phyloP scores from a whole-genome alignment of 169 alveolate species.

The Plasmodium gonderi region DNA sequence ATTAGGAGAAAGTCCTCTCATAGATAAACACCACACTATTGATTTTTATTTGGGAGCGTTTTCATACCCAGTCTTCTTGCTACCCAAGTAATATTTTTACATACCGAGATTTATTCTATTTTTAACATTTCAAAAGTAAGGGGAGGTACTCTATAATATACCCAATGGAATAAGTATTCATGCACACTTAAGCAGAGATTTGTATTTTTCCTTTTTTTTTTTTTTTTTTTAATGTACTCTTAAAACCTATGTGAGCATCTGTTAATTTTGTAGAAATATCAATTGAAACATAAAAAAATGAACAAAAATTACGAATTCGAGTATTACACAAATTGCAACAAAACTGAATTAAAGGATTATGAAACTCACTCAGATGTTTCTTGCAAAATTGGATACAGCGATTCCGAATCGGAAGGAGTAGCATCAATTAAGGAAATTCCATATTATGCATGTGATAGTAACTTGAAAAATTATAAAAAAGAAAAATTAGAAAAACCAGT shows the following conservation, averaged over 20 bases:
- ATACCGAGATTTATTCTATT: neutral
- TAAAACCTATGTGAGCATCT: neutral
- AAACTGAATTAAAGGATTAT: slow-evolving; percentile 36
- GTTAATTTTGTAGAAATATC: neutral
- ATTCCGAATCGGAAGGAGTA: slow-evolving; percentile 75
- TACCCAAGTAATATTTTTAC: neutral
- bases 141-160: neutral
- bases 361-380: slow-evolving; percentile 67
- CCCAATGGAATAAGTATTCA: neutral
- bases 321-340: slow-evolving; percentile 7
- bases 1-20: neutral
- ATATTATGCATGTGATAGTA: slow-evolving; percentile 30
- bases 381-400: slow-evolving; percentile 68
- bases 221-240: neutral
- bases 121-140: neutral
- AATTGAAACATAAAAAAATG: slow-evolving; percentile 7
- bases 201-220: neutral
- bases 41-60: neutral
- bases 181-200: too few species aligned
- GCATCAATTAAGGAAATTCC: slow-evolving; percentile 65
- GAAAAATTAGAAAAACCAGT: slow-evolving; percentile 69
- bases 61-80: neutral
- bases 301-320: slow-evolving; percentile 27
- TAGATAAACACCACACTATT: neutral
- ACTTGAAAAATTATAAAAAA: slow-evolving; percentile 32